Evolutionary conservation across 148 eudicot genomes (phyloP).

Genomic region (Polygonum maritimum): DNA sequence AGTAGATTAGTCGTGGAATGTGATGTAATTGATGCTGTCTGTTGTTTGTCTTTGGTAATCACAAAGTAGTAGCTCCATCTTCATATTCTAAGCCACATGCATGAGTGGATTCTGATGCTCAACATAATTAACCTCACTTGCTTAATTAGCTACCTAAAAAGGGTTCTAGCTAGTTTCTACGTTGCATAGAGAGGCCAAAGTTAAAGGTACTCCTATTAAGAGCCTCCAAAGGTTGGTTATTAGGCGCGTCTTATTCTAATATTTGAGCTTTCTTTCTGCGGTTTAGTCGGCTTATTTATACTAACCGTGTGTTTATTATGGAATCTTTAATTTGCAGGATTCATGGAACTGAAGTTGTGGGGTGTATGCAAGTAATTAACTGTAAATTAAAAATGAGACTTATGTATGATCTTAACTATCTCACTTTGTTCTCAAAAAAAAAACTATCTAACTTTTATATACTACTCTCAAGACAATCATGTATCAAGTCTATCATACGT

Average conservation of each 20-base stretch:
- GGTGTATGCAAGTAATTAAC: not conserved
- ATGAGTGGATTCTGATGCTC: slow-evolving; percentile 10
- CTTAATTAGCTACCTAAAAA: not conserved
- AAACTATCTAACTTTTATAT: not conserved
- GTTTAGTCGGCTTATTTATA: not conserved
- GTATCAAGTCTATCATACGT: not conserved
- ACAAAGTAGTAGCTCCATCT: not conserved
- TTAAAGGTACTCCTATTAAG: not conserved
- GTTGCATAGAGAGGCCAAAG: not conserved
- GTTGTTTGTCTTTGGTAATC: not conserved
- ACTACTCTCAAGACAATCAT: no score
- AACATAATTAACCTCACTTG: slow-evolving; percentile 7
- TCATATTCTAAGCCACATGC: slow-evolving; percentile 6
- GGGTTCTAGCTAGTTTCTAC: not conserved
- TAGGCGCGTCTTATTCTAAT: not conserved
- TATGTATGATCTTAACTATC: not conserved
- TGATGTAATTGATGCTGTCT: slow-evolving; percentile 10
- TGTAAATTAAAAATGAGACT: not conserved
- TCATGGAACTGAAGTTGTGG: not conserved
- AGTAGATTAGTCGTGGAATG: not conserved
- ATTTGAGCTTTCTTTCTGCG: not conserved
- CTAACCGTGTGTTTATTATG: slow-evolving; percentile 5
- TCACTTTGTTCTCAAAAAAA: no score
- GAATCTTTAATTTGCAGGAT: not conserved
- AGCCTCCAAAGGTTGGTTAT: not conserved